Evolutionary conservation across 1,284 basidiomycete genomes (phyloP), one percentile per base, ranked within the genome.

Genomic region (Sutorius eximius): DNA sequence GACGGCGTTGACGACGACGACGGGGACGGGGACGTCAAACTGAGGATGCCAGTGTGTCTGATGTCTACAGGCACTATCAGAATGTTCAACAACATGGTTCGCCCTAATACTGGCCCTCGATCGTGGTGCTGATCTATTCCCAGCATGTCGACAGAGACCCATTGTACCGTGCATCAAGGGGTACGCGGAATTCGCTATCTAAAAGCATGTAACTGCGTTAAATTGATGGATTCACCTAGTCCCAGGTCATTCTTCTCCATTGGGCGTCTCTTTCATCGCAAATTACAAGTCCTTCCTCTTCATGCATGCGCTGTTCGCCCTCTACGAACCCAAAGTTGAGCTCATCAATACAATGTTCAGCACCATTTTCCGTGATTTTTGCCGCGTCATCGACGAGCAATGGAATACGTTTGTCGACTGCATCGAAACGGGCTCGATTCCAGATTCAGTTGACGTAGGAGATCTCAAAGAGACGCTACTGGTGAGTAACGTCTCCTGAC

Each of bases 221-320:
- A 37, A n/a, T 22, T 55, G n/a, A 48, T 4, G 0, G 13, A 15
- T 38, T 6, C 3, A n/a, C 37, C 20, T 34, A 68, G 59, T 64
- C 22, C 49, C 55, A 9, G 43, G 37, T 3, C 60, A 66, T 22
- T 66, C 64, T 3, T 64, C 64, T 15, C 66, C 64, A n/a, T 9
- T 66, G 24, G 66, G 37, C 0, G 57, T 52, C 20, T 68, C 61
- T 5, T 64, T 56, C 32, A 64, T 66, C 22, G 10, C 54, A 24
- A 52, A 60, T 42, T 67, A 66, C 45, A 64, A 52, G 22, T 63
- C 66, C 9, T 64, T 64, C 51, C 52, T 66, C 4, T 66, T 66
- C 33, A 51, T 58, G 52, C 65, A 66, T 46, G 59, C 49, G 4
- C 30, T 69, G 8, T 66, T 66, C n/a, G 59, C 61, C n/a, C 50